Conservation (phyloP, 2,329 filamentous ascomycete genomes). For the Trichoderma afroharzianum region DNA sequence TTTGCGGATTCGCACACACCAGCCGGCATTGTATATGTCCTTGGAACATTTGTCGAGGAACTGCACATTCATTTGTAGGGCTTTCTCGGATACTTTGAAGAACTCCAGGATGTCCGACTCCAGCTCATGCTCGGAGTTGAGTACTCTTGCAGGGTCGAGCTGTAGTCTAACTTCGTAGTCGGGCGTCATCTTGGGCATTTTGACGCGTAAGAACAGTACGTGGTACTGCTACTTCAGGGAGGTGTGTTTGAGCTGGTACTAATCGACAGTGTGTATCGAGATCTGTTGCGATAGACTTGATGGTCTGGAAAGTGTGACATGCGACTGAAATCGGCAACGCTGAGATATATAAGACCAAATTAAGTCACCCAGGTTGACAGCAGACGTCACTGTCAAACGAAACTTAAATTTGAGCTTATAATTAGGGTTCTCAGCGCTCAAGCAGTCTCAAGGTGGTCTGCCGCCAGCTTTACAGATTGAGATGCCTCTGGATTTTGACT, state of each 20-base stretch:
- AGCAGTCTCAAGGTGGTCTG: not conserved
- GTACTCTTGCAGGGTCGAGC: not conserved
- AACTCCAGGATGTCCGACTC: not conserved
- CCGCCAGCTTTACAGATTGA: not conserved
- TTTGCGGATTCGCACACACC: not conserved
- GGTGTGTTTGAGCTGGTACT: not conserved
- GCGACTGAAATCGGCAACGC: not conserved
- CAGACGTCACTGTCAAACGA: not conserved
- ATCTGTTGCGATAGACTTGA: not conserved
- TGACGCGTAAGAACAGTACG: not conserved
- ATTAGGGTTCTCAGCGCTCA: not conserved
- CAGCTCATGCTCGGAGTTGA: not conserved
- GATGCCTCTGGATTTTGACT: not conserved
- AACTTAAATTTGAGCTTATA: not conserved
- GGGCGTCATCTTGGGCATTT: not conserved
- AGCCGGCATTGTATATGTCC: not conserved
- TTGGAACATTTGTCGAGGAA: not conserved
- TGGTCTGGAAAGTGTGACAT: not conserved
- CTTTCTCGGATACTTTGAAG: not conserved
- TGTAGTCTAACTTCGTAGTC: not conserved
- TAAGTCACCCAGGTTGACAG: not conserved
- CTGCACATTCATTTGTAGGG: not conserved
- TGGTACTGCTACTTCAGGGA: not conserved
- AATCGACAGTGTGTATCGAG: not conserved
- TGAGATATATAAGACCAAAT: not conserved